These are phyloP conservation scores for Colletotrichum tropicale DNA, from an alignment of 2,329 filamentous ascomycete species.

Conservation along the genomic window DNA sequence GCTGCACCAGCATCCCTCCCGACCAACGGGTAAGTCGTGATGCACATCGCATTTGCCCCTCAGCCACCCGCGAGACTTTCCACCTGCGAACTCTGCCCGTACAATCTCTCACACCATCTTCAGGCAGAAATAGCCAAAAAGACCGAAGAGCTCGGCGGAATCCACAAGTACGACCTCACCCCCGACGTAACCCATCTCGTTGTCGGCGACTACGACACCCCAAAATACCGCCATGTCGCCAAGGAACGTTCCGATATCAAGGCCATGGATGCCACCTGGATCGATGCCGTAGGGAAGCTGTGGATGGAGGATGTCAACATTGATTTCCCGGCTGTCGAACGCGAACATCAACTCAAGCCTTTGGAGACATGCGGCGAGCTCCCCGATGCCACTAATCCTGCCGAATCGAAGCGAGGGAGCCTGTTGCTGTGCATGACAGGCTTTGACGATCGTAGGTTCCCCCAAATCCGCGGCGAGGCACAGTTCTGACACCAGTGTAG, in stretches of 20 bases:
- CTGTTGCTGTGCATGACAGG: slow-evolving; percentile 62
- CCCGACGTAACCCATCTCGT: slow-evolving; percentile 94
- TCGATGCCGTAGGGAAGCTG: slow-evolving; percentile 76
- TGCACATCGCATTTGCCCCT: background rate
- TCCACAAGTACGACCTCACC: slow-evolving; percentile 91
- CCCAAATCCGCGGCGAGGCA: background rate
- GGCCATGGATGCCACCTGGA: slow-evolving; percentile 82
- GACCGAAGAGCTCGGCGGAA: slow-evolving; percentile 82
- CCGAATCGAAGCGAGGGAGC: slow-evolving; percentile 37
- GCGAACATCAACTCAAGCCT: slow-evolving; percentile 65
- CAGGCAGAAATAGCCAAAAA: slow-evolving; percentile 64
- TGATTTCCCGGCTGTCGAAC: slow-evolving; percentile 73
- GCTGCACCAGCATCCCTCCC: slow-evolving; percentile 84
- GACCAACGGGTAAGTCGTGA: slow-evolving; percentile 71
- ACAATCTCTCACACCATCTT: background rate
- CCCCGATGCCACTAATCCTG: slow-evolving; percentile 32
- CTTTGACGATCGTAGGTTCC: slow-evolving; percentile 53
- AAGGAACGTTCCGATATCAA: slow-evolving; percentile 85
- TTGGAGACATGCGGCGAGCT: slow-evolving; percentile 57
- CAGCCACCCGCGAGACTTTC: background rate
- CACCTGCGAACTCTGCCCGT: background rate
- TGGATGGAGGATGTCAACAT: slow-evolving; percentile 84
- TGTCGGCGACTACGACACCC: slow-evolving; percentile 85
- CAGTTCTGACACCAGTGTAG: slow-evolving; percentile 37
- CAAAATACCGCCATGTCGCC: slow-evolving; percentile 95